Evolutionary conservation across 768 basidiomycete genomes (phyloP), one percentile per base, ranked within the genome.

Genomic region (Agaricus bisporus): DNA sequence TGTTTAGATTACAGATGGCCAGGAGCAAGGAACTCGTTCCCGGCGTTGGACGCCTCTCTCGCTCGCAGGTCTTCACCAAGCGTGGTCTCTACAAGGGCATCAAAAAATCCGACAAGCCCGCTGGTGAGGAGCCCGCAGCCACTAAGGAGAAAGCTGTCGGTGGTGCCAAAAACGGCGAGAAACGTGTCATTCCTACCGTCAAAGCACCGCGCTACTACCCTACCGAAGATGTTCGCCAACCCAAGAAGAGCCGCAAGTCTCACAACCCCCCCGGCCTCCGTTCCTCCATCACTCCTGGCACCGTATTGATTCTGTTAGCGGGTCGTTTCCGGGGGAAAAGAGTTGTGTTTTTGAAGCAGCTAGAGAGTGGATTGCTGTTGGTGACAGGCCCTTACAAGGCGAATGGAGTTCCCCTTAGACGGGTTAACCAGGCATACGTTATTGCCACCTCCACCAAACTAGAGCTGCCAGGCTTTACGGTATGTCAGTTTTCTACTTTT

Each of bases 301-400:
- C 93, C 68, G 80, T 99, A 66, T 78, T 99, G 61, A 98, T 99
- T 73, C 78, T 99, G 63, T 85, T 99, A 64, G 95, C 97, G 57
- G 97, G 97, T 66, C 90, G 94, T 66, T 98, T 91, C 90, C 79
- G 91, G 61, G 95, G 95, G 59, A 98, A 98, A 84, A 85, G 97
- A 51, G 97, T 99, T 60, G 94, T 99, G 54, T 95, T 92, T 75
- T 77, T 99, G 77, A 97, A 97, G 82, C 93, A 95, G 78, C 75
- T 98, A 69, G 80, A 81, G 63, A 88, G 88, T 58, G 97, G 97
- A 51, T 73, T 99, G 66, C 74, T 99, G 65, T 79, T 99, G 73
- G 93, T 99, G 63, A 93, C 95, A 37, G 97, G 97, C 52, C 97
- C 97, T 45, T 98, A 83, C 84, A 95, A 93, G 81, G 70, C 98